phyloP scores from a whole-genome alignment of 1,284 basidiomycete genomes.

The Apiotrichum montevideense region DNA sequence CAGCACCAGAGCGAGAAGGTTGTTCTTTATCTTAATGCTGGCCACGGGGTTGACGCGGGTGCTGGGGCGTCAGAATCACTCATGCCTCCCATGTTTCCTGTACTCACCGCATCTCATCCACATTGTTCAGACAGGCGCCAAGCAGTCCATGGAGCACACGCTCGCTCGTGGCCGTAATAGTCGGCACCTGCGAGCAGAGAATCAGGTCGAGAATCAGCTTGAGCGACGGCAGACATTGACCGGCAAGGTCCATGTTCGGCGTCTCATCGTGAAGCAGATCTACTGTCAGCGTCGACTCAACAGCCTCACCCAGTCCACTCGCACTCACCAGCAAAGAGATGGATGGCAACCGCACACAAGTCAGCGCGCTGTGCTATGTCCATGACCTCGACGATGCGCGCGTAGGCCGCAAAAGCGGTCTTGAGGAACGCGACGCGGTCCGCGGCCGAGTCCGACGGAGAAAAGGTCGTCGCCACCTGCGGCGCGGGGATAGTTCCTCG shows the following conservation, averaged over 20 bases:
- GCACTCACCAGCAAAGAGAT: constrained; percentile 66
- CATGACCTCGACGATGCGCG: constrained; percentile 59
- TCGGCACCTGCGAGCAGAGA: constrained; percentile 30
- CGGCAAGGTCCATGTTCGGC: constrained; percentile 67
- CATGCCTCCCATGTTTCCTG: neutral
- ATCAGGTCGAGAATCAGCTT: constrained; percentile 63
- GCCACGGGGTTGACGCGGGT: constrained; percentile 71
- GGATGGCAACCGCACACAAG: constrained; percentile 69
- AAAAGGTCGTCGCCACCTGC: constrained; percentile 53
- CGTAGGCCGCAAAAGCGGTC: constrained; percentile 62
- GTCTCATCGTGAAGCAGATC: constrained; percentile 80
- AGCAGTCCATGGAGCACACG: constrained; percentile 76
- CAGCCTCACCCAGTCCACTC: neutral
- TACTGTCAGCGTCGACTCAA: constrained; percentile 30
- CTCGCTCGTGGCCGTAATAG: constrained; percentile 28
- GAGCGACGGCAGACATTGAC: constrained; percentile 68
- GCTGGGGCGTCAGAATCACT: constrained; percentile 46
- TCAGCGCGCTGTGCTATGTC: constrained; percentile 55
- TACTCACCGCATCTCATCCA: constrained; percentile 83
- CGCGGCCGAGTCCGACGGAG: constrained; percentile 48
- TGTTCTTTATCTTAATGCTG: constrained; percentile 80
- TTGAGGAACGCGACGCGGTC: constrained; percentile 64
- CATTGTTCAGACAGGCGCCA: constrained; percentile 73
- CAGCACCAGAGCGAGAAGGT: constrained; percentile 78
- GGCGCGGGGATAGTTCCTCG: constrained; percentile 61